A percentile compares a stretch with the other conserved stretches of the same genome.
Evolutionary conservation across 2,329 filamentous ascomycete species (phyloP).

Genomic region (Exophiala viscosa): DNA sequence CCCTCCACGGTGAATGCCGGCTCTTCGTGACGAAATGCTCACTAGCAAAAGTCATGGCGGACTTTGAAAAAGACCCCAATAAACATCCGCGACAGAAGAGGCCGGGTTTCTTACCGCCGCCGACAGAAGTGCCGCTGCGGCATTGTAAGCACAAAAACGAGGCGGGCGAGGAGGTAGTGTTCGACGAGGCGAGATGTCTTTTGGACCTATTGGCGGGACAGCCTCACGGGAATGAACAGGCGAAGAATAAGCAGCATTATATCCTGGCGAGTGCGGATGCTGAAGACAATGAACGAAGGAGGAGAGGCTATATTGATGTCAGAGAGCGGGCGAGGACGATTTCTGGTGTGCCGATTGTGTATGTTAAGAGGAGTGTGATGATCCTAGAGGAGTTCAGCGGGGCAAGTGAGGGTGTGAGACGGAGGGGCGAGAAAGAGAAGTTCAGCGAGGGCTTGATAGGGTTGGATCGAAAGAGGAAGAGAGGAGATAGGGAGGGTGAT

Average conservation of each 20-base stretch:
- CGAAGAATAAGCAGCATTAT: slow-evolving; percentile 48
- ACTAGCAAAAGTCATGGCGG: slow-evolving; percentile 41
- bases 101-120: slow-evolving; percentile 44
- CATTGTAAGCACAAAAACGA: slow-evolving; percentile 48
- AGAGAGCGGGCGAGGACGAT: slow-evolving; percentile 41
- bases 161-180: slow-evolving; percentile 31
- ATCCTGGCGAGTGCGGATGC: slow-evolving; percentile 45
- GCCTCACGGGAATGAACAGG: slow-evolving; percentile 33
- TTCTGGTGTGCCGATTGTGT: slow-evolving; percentile 48
- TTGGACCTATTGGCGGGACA: slow-evolving; percentile 39
- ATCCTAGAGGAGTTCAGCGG: slow-evolving; percentile 47
- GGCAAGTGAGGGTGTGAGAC: slow-evolving; percentile 40
- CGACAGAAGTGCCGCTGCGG: slow-evolving; percentile 43
- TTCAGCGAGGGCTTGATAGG: slow-evolving; percentile 42
- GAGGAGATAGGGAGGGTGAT: slow-evolving; percentile 28
- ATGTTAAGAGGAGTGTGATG: slow-evolving; percentile 51
- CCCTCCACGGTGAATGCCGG: slow-evolving; percentile 82
- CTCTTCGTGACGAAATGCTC: slow-evolving; percentile 74
- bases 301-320: slow-evolving; percentile 36
- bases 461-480: slow-evolving; percentile 35
- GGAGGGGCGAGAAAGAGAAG: slow-evolving; percentile 45
- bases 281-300: slow-evolving; percentile 29
- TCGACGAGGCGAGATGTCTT: slow-evolving; percentile 37
- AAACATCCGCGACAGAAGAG: slow-evolving; percentile 29
- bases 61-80: slow-evolving; percentile 29